These are phyloP conservation scores for Spirogloea muscicola DNA, from an alignment of 139 green algal genomes.

Conservation along the genomic window DNA sequence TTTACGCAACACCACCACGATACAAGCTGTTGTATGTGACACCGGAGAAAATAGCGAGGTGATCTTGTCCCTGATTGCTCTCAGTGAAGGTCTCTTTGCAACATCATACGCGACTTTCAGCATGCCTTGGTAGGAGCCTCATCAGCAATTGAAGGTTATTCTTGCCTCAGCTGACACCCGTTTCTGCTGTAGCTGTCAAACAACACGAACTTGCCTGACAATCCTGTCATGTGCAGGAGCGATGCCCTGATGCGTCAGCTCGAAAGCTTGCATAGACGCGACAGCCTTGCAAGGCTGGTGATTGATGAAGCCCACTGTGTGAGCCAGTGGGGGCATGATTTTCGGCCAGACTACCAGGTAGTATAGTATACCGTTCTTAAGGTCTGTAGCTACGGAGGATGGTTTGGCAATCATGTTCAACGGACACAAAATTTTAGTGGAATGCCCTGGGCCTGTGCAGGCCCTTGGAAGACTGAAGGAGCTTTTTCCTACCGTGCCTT, in stretches of 20 bases:
- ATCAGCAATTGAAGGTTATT: too few relatives aligned
- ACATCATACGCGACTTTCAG: too few relatives aligned
- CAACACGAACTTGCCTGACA: background rate
- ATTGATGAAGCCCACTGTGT: conserved; percentile 82
- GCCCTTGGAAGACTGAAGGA: conserved; percentile 47
- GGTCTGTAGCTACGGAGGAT: background rate
- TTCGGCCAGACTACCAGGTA: conserved; percentile 72
- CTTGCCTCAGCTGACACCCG: too few relatives aligned
- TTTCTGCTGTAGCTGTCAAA: too few relatives aligned
- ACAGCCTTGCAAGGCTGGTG: conserved; percentile 61
- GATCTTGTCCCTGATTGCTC: too few relatives aligned
- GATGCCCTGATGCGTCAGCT: conserved; percentile 57
- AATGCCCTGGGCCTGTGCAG: too few relatives aligned
- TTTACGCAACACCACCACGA: conserved; percentile 6
- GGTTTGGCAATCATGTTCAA: background rate
- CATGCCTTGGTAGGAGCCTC: too few relatives aligned
- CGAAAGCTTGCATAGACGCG: conserved; percentile 55
- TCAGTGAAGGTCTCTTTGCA: too few relatives aligned
- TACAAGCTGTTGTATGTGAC: conserved; percentile 83
- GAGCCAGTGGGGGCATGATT: conserved; percentile 74
- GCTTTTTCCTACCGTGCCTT: conserved; percentile 57
- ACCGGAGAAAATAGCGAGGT: conserved; percentile 66
- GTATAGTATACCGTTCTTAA: background rate
- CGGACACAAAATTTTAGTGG: background rate
- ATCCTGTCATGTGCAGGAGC: conserved; percentile 16